Percentiles rank a stretch among this genome's conserved stretches.
phyloP scores from a whole-genome alignment of 257 asterid genomes.

The Coffea eugenioides region DNA sequence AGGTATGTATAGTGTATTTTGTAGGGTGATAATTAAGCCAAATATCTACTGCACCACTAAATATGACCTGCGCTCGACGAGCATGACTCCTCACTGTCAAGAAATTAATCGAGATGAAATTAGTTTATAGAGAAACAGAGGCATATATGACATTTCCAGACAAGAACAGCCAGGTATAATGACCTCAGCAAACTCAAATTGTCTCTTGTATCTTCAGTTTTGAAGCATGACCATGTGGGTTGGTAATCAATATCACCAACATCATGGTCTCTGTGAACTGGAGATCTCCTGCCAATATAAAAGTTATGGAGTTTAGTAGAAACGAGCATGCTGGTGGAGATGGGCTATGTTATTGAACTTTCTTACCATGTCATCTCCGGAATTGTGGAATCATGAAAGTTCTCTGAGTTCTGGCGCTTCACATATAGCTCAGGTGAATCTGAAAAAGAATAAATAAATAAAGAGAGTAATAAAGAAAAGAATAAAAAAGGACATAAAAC shows the following conservation, averaged over 20 bases:
- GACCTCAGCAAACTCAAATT: constrained; percentile 58
- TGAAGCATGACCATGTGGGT: constrained; percentile 23
- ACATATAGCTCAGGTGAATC: constrained; percentile 32
- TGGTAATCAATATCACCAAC: constrained; percentile 28
- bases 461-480: background rate
- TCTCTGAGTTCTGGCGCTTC: constrained; percentile 31
- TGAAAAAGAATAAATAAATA: constrained; percentile 21
- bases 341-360: constrained; percentile 12
- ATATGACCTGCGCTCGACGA: constrained; percentile 62
- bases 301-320: constrained; percentile 16
- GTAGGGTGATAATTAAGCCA: constrained; percentile 13
- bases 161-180: constrained; percentile 23
- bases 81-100: constrained; percentile 75
- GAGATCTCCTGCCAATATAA: constrained; percentile 43
- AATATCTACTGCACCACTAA: constrained; percentile 14
- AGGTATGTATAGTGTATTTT: background rate
- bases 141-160: background rate
- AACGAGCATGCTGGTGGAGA: background rate
- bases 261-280: constrained; percentile 29
- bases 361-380: constrained; percentile 54
- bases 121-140: constrained; percentile 21
- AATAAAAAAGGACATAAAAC: background rate
- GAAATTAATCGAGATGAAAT: constrained; percentile 20
- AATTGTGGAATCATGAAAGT: constrained; percentile 26
- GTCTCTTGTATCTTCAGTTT: constrained; percentile 40